phyloP scores from a whole-genome alignment of 169 alveolate genomes.

The Babesia bovis region DNA sequence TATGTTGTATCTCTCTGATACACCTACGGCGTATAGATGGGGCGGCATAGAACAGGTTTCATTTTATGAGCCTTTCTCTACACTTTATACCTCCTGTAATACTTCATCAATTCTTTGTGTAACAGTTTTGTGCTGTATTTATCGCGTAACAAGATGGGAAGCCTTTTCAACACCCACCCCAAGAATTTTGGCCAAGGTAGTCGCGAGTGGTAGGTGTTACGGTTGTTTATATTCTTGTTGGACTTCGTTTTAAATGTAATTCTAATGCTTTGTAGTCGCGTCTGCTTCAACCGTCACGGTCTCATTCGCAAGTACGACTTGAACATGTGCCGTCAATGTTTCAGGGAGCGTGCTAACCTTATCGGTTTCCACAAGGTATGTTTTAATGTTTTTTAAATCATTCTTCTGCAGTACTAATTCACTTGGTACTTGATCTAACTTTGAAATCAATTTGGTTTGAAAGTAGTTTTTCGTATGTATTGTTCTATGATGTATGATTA shows the following conservation, averaged over 20 bases:
- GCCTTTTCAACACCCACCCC: constrained; percentile 62
- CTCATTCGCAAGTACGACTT: constrained; percentile 96
- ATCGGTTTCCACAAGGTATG: constrained; percentile 90
- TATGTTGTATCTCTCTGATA: background rate
- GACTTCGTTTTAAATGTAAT: background rate
- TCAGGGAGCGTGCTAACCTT: constrained; percentile 95
- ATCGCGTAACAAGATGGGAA: constrained; percentile 45
- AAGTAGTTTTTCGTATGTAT: background rate
- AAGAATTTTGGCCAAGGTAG: constrained; percentile 68
- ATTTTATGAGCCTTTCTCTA: no score
- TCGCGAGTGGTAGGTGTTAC: constrained; percentile 58
- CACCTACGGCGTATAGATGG: constrained; percentile 24
- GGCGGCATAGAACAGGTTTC: constrained; percentile 10
- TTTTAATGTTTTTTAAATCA: background rate
- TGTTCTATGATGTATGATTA: background rate
- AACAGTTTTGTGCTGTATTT: no score
- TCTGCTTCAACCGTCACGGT: constrained; percentile 96
- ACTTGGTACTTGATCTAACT: background rate
- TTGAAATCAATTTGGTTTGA: constrained; percentile 6
- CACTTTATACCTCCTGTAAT: no score
- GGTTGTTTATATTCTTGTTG: background rate
- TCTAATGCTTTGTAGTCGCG: constrained; percentile 88
- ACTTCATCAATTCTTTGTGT: no score
- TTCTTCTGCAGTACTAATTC: constrained; percentile 21
- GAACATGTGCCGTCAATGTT: constrained; percentile 97